phyloP scores from a whole-genome alignment of 768 basidiomycete species.

The Agrocybe chaxingu region DNA sequence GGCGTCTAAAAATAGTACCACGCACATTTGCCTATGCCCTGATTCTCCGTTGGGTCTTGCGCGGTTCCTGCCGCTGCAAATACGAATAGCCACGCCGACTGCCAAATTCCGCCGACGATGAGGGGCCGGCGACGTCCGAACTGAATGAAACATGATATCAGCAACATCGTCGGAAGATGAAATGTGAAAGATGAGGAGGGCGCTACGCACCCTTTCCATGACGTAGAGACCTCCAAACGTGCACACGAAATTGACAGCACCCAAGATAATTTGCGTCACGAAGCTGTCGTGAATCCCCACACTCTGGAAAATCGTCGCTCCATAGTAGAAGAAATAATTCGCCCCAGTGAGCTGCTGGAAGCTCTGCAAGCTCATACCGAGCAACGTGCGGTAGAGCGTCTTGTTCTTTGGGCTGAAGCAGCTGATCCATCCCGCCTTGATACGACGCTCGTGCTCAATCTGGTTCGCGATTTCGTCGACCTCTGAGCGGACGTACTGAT shows the following conservation, averaged over 20 bases:
- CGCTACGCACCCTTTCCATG: constrained; percentile 53
- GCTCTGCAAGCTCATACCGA: constrained; percentile 64
- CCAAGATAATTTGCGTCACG: constrained; percentile 73
- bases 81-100: constrained; percentile 66
- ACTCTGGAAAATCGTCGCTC: constrained; percentile 61
- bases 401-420: constrained; percentile 58
- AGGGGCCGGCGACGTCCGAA: constrained; percentile 65
- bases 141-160: constrained; percentile 20
- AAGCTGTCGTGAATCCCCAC: constrained; percentile 69
- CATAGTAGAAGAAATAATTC: constrained; percentile 69
- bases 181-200: not conserved
- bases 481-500: constrained; percentile 43
- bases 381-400: constrained; percentile 59
- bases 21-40: constrained; percentile 51
- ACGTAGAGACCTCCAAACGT: constrained; percentile 73
- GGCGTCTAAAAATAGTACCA: constrained; percentile 7
- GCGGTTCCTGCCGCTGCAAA: constrained; percentile 73
- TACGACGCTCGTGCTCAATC: constrained; percentile 44
- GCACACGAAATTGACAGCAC: constrained; percentile 68
- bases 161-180: not conserved
- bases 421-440: constrained; percentile 60
- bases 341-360: constrained; percentile 73
- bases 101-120: constrained; percentile 70
- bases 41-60: constrained; percentile 44
- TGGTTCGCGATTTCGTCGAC: constrained; percentile 53